These are phyloP conservation scores for Pseudomassariella vexata DNA, from an alignment of 2,329 filamentous ascomycete genomes.

Conservation along the genomic window DNA sequence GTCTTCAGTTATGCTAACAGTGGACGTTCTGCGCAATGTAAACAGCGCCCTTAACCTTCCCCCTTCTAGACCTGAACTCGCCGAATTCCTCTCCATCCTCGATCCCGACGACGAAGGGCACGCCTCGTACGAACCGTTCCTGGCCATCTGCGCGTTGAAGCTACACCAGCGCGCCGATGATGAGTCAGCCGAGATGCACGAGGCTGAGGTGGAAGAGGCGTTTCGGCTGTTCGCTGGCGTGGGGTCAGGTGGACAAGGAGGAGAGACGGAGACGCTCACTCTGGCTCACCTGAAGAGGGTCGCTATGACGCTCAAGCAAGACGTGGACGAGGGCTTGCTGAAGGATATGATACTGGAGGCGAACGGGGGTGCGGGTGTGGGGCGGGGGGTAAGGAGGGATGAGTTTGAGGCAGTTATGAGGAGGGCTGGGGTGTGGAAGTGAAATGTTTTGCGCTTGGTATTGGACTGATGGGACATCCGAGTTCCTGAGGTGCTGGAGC, in stretches of 20 bases:
- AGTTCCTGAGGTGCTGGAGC: no score
- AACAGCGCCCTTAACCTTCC: slow-evolving; percentile 76
- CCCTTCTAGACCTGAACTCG: slow-evolving; percentile 61
- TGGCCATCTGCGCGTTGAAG: slow-evolving; percentile 84
- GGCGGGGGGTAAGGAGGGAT: slow-evolving; percentile 64
- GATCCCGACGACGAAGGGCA: slow-evolving; percentile 78
- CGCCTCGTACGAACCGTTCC: slow-evolving; percentile 73
- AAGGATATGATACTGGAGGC: slow-evolving; percentile 94
- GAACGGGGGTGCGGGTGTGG: slow-evolving; percentile 71
- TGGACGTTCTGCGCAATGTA: no score
- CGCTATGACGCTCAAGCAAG: slow-evolving; percentile 76
- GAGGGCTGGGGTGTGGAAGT: slow-evolving; percentile 75
- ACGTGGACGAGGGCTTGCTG: slow-evolving; percentile 74
- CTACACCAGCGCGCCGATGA: slow-evolving; percentile 56
- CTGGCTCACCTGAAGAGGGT: slow-evolving; percentile 72
- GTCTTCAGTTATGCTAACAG: slow-evolving; percentile 2
- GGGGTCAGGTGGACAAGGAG: slow-evolving; percentile 12
- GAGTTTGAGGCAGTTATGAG: slow-evolving; percentile 87
- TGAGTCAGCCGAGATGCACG: slow-evolving; percentile 43
- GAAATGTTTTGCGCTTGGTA: no score
- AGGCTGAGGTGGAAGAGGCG: slow-evolving; percentile 70
- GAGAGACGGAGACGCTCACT: slow-evolving; percentile 57
- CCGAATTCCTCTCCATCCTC: slow-evolving; percentile 71
- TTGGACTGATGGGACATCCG: no score
- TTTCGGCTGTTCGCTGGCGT: slow-evolving; percentile 71